Evolutionary conservation across 306 rosid genomes (phyloP).

Genomic region (Ammopiptanthus mongolicus): DNA sequence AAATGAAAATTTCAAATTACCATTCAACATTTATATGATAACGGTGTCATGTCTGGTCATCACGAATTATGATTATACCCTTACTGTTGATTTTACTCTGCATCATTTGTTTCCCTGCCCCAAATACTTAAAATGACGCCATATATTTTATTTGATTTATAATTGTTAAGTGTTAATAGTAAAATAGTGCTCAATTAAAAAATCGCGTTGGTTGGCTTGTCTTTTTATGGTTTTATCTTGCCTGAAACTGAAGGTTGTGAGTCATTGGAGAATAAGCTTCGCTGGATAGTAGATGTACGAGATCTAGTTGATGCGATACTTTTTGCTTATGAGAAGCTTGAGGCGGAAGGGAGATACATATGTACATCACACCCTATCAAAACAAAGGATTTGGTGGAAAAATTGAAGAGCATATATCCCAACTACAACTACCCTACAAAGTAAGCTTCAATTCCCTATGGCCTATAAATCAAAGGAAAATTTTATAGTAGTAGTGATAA

Average conservation of each 20-base stretch:
- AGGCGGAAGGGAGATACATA: slow-evolving; percentile 70
- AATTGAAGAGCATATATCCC: slow-evolving; percentile 52
- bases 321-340: slow-evolving; percentile 58
- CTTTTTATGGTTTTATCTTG: not conserved
- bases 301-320: slow-evolving; percentile 62
- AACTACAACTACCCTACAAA: slow-evolving; percentile 54
- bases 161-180: not conserved
- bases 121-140: not conserved
- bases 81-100: not conserved
- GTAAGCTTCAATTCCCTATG: slow-evolving; percentile 36
- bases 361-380: slow-evolving; percentile 36
- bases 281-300: slow-evolving; percentile 50
- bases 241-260: slow-evolving; percentile 40
- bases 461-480: not conserved
- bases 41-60: not conserved
- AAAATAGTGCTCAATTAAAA: not conserved
- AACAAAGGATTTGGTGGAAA: slow-evolving; percentile 41
- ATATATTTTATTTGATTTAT: not conserved
- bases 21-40: not conserved
- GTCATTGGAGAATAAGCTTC: slow-evolving; percentile 44
- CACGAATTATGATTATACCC: not conserved
- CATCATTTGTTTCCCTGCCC: not conserved
- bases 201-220: not conserved
- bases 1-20: no score
- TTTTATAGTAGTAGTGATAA: not conserved